These are phyloP conservation scores for Leishmania gerbilli DNA, from an alignment of 208 protist species.

Conservation along the genomic window DNA sequence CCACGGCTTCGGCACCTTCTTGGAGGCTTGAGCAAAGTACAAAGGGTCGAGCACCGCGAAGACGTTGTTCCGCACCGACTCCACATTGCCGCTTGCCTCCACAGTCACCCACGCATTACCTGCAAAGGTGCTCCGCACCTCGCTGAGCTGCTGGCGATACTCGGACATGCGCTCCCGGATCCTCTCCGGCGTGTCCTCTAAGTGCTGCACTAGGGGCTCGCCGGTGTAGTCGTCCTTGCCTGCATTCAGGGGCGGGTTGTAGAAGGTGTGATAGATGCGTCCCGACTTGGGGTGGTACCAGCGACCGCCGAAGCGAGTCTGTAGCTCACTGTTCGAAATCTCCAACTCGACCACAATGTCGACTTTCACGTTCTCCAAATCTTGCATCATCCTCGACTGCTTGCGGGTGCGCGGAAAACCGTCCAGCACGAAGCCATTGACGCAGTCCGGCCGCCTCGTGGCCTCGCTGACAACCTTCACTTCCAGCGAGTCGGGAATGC, in stretches of 20 bases:
- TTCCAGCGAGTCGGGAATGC: constrained; percentile 67
- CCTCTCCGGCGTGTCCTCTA: constrained; percentile 90
- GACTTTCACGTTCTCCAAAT: constrained; percentile 45
- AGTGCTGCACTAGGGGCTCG: constrained; percentile 85
- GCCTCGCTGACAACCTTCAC: constrained; percentile 73
- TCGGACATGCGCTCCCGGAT: constrained; percentile 77
- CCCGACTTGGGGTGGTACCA: constrained; percentile 88
- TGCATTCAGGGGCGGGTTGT: constrained; percentile 86
- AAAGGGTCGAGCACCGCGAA: constrained; percentile 75
- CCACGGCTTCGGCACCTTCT: constrained; percentile 29
- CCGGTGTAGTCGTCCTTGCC: constrained; percentile 93
- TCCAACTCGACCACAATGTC: constrained; percentile 75
- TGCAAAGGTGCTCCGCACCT: constrained; percentile 76
- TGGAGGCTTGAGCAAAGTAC: constrained; percentile 33
- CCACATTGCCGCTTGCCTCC: constrained; percentile 69
- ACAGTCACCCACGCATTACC: constrained; percentile 57
- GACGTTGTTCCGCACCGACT: constrained; percentile 72
- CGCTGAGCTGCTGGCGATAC: constrained; percentile 74
- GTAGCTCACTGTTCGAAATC: constrained; percentile 71
- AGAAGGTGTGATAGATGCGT: constrained; percentile 92
- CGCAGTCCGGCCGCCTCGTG: constrained; percentile 77
- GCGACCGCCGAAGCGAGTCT: constrained; percentile 76
- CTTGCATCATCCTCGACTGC: constrained; percentile 69
- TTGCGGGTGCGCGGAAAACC: constrained; percentile 78
- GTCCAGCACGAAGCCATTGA: constrained; percentile 91